A percentile compares a stretch with the other conserved stretches of the same genome.
These are phyloP conservation scores for Truncatella angustata DNA, from an alignment of 2,329 filamentous ascomycete species.

Conservation along the genomic window DNA sequence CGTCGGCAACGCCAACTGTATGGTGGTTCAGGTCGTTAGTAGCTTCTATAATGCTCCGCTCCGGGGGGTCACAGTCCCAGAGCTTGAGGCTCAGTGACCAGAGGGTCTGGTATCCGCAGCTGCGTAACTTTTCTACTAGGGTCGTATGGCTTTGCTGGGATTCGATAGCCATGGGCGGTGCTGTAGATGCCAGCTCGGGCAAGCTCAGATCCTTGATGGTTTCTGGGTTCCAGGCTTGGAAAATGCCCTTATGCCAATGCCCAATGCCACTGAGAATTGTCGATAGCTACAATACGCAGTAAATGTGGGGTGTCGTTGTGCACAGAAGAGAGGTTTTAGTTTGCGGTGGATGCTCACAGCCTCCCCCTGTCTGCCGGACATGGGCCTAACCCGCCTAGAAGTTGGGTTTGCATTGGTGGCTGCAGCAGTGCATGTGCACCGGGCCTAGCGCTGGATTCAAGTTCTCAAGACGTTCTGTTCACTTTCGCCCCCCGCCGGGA, in stretches of 20 bases:
- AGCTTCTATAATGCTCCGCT: no score
- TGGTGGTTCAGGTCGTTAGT: no score
- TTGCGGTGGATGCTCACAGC: constrained; percentile 8
- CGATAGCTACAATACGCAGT: background rate
- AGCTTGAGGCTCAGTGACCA: background rate
- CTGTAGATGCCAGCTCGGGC: no score
- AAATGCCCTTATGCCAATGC: no score
- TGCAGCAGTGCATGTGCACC: background rate
- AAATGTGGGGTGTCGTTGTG: background rate
- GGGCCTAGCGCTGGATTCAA: background rate
- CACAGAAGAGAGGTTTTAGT: background rate
- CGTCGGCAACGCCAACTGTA: no score
- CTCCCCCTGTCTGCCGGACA: constrained; percentile 2
- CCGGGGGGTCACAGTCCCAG: background rate
- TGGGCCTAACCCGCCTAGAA: background rate
- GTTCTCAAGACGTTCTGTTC: background rate
- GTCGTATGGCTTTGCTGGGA: constrained; percentile 1
- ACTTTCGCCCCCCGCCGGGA: background rate
- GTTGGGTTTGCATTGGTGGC: background rate
- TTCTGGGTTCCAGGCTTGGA: no score
- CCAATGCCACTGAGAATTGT: no score
- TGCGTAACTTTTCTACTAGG: no score
- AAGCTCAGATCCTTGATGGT: background rate
- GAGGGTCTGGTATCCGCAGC: background rate
- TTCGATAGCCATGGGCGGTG: no score